Evolutionary conservation across 106 monocot genomes (phyloP), one percentile per base, ranked within the genome.

Genomic region (Dioscorea alata): DNA sequence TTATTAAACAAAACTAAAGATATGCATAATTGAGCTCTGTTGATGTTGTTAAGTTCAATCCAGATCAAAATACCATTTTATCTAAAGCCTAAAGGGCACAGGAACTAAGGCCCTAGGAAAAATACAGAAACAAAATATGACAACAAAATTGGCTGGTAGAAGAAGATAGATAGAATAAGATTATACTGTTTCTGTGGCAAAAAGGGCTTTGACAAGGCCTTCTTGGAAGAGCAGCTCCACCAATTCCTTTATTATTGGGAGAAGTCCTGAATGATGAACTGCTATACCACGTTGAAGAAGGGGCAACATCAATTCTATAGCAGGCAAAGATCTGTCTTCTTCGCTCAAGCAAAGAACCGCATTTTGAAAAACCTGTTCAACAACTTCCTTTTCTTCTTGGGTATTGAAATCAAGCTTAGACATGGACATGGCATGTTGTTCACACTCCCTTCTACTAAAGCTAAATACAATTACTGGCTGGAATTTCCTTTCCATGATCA

Each of bases 221-320:
- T 99, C 99, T 74, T 99, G 99, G 59, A 99, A 99, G 34, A 99
- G 93, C 66, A 99, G 87, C 69, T 99, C 99, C 61, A 99, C 99
- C 63, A 99, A 71, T 73, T 99, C 99, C 76, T 99, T 99, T 59
- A 99, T 87, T 67, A 99, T 83, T 24, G 99, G 99, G 54, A 99
- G 93, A 65, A 99, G 79, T 22, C 99, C 99, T 61, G 99, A 99
- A 85, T 99, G 99, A 61, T 99, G 99, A 64, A 99, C 99, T 50
- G 99, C 99, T 79, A 99, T 88, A 53, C 99, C 99, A 63, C 93
- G 84, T 67, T 85, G 84, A 64, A 99, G 99, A 75, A 99, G 89
- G 16, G 99, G 99, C 79, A 99, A 78, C 92, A 99, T 99, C 48
- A 90, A 66, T 25, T 90, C 80, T 75, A 99, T 90, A 35, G 99